Base-by-base conservation (phyloP, 2,329 filamentous ascomycete species). In the Scorias spongiosa region DNA sequence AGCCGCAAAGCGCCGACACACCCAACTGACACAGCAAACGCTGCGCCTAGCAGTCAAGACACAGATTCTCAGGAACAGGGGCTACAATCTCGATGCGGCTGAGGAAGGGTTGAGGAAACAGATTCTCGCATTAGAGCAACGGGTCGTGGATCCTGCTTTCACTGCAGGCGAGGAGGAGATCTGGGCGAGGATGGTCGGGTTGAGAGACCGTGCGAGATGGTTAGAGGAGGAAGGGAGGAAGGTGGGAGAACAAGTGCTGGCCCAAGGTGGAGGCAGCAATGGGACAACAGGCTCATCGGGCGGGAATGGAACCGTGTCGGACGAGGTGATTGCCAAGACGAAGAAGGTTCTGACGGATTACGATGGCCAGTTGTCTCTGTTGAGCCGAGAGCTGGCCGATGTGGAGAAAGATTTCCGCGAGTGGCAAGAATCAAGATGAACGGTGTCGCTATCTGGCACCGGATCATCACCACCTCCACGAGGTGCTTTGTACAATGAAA, bases 311-410 rank as follows among this genome's bases (percentile, higher is more conserved):
- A 69, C 72, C 1, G 63, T 88, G 45, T 77, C 80, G 39, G 79
- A 83, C 51, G 80, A 85, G 46, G 76, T 79, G 28, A 76, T 84
- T 60, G 71, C 70, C 47, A 80, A 81, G 60, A 75, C 83, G 37
- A 84, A 84, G 63, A 84, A 85, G 81, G 80, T 89, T 40, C 64
- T 89, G 54, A 80, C 83, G 55, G 82, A 87, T 57, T 89, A 88
- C 60, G 81, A 88, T 60, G 83, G 80, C 59, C 84, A 89, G 66
- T 69, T 91, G 29, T 63, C 70, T 50, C 81, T 88, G 58, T 68
- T 93, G 49, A 82, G 79, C 63, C 80, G 79, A 57, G 76, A 79
- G 63, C 57, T 80, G 46, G 69, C 67, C 39, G 66, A 73, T 20
- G 68, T 78, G 44, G 70, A 70, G 57, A 71, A 72, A 51, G 76